These are phyloP conservation scores for Peniophora sp. DNA, from an alignment of 1,284 basidiomycete genomes.

Conservation along the genomic window DNA sequence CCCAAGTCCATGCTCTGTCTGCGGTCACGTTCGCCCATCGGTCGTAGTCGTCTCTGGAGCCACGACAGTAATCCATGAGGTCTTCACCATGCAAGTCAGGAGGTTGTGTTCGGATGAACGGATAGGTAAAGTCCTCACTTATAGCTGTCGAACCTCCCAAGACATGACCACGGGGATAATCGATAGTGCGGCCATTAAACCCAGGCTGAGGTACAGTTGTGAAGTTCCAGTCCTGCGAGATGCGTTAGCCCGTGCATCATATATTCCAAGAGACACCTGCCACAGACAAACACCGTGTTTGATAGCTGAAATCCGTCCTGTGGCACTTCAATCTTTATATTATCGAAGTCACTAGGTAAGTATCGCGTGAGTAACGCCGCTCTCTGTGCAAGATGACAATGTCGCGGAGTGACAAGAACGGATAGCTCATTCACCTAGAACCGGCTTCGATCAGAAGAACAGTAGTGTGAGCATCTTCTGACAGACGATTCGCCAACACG, in stretches of 20 bases:
- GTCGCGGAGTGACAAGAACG: no score
- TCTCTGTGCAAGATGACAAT: no score
- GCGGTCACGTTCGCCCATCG: conserved; percentile 23
- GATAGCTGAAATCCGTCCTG: not conserved
- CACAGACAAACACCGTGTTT: not conserved
- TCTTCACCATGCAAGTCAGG: conserved; percentile 14
- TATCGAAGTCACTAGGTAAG: not conserved
- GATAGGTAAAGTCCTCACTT: conserved; percentile 19
- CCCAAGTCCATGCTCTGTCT: conserved; percentile 29
- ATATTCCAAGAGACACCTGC: not conserved
- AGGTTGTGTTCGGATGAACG: no score
- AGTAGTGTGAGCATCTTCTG: conserved; percentile 6
- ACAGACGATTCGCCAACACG: conserved; percentile 14
- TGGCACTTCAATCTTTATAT: not conserved
- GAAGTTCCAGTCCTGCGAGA: not conserved
- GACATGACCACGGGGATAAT: conserved; percentile 18
- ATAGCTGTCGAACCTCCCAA: conserved; percentile 23
- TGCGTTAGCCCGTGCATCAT: not conserved
- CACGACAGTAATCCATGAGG: conserved; percentile 26
- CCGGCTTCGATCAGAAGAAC: conserved; percentile 17
- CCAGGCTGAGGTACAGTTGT: conserved; percentile 6
- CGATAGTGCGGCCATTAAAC: conserved; percentile 16
- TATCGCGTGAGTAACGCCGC: not conserved
- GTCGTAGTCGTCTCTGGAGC: conserved; percentile 28
- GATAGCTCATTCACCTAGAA: conserved; percentile 10